Base-by-base conservation (phyloP, 148 eudicot genomes). In the Persicaria maculosa region DNA sequence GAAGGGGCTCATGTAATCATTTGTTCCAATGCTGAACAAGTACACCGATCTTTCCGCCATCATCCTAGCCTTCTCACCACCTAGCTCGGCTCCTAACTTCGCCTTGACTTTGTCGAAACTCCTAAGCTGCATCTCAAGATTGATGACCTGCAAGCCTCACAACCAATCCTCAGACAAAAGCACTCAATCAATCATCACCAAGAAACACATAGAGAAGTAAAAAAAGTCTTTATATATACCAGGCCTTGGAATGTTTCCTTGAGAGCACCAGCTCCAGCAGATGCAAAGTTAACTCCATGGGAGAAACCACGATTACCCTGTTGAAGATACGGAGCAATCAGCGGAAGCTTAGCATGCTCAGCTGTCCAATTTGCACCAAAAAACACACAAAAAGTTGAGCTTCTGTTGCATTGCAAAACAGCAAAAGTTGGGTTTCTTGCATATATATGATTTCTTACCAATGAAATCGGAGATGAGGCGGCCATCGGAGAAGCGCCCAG, bases 401-500 rank as follows among this genome's bases (percentile, higher is more conserved):
- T 14, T 52, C 4, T 65, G 45, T 22, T 44, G 10, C 52, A 80
- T 9, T 2, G 15, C 1, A n/a, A 46, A n/a, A 22, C 25, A 22
- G 25, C 25, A 22, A 22, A 17, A 4, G 46, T 3, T 15, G 47
- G 8, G 50, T 11, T 22, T 62, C n/a, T 65, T 40, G 17, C 8
- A 65, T 14, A 25, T 59, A 40, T 12, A 52, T 31, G 40, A 59
- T 59, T 59, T 7, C 74, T 47, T 80, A 89, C 93, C 91, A 17
- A 88, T 82, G 61, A 88, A 86, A 78, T 90, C 92, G 9, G 88
- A 80, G 31, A 88, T 79, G 36, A 90, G 70, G 10, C 90, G 92
- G 36, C 92, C 96, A 47, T 89, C 83, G 36, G 91, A 85, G 80
- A 87, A 87, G 1, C 93, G 82, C 0, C 93, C 93, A 12, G 90